phyloP scores from a whole-genome alignment of 768 basidiomycete genomes.

The Strobilomyces echinocephalus region DNA sequence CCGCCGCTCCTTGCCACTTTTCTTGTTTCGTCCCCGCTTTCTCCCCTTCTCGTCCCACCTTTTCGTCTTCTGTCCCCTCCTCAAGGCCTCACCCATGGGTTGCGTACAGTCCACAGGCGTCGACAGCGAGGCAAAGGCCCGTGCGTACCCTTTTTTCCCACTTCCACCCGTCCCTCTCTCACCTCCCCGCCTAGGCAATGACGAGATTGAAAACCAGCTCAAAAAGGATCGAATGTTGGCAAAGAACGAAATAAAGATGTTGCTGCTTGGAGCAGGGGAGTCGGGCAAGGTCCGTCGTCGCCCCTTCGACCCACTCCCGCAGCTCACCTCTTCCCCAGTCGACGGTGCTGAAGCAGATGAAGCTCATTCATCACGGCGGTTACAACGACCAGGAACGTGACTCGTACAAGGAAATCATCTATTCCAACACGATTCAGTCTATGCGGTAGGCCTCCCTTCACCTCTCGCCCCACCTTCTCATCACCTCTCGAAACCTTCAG shows the following conservation, averaged over 20 bases:
- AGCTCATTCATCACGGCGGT: conserved; percentile 88
- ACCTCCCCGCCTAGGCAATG: conserved; percentile 59
- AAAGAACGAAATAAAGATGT: conserved; percentile 96
- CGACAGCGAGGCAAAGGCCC: conserved; percentile 80
- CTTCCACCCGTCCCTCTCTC: no score
- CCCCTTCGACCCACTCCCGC: not conserved
- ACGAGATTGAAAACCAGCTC: conserved; percentile 91
- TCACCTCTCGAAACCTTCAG: conserved; percentile 25
- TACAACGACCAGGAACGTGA: conserved; percentile 88
- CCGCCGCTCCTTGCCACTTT: conserved; percentile 23
- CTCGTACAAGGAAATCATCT: conserved; percentile 94
- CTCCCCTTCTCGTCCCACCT: conserved; percentile 3
- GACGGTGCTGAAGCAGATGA: conserved; percentile 95
- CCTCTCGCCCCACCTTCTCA: not conserved
- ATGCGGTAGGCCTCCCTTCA: conserved; percentile 63
- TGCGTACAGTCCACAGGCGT: conserved; percentile 66
- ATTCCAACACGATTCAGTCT: conserved; percentile 87
- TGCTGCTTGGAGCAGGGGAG: conserved; percentile 93
- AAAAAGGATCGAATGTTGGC: conserved; percentile 83
- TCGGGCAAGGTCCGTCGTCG: conserved; percentile 73
- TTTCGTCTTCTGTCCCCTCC: conserved; percentile 7
- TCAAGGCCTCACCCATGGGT: conserved; percentile 46
- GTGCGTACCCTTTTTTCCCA: conserved; percentile 42
- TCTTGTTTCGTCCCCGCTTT: conserved; percentile 5
- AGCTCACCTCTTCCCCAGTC: conserved; percentile 42